Base-by-base conservation (phyloP, 768 basidiomycete genomes). In the Clitopilus passeckerianus region DNA sequence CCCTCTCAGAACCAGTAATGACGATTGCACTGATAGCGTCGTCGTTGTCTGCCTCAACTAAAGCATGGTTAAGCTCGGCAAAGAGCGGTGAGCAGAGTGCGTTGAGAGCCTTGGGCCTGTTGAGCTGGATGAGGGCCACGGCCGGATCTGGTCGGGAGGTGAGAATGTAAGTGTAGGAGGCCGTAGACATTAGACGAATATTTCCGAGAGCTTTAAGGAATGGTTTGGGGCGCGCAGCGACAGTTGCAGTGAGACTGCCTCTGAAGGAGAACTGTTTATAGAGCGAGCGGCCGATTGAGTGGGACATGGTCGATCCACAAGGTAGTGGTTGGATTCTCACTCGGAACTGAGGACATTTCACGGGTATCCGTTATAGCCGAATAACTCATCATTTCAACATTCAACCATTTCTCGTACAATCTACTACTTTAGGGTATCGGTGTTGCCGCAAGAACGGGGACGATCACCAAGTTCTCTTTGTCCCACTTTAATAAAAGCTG, bases 61-160 rank as follows among this genome's bases (percentile, higher is more conserved):
- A 71, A 5, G 93, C 93, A 24, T 81, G 76, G 67, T 95, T 93
- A 50, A 98, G 80, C 70, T 95, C 92, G 14, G 73, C 73, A 71
- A 98, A 90, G 59, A 98, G 80, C 6, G 90, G 86, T 22, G 85
- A 83, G 66, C 81, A 88, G 60, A 99, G 79, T 3, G 97, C 95
- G 69, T 97, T 98, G 60, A 95, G 77, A 16, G 90, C 89, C 65
- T 93, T 93, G 23, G 94, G 94, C 46, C 94, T 82, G 75, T 96
- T 94, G 66, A 96, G 80, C 14, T 89, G 91, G 67, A 96, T 85
- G 66, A 95, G 85, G n/a, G 82, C 76, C 44, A 92, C 87, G 18
- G 79, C 79, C 2, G 85, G 83, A 57, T 86, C 80, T 1, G 91
- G 90, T 60, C 80, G 79, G 2, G 89, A 85, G 16, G 84, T 81